phyloP scores from a whole-genome alignment of 768 basidiomycete species.

The Cystobasidium ongulense region DNA sequence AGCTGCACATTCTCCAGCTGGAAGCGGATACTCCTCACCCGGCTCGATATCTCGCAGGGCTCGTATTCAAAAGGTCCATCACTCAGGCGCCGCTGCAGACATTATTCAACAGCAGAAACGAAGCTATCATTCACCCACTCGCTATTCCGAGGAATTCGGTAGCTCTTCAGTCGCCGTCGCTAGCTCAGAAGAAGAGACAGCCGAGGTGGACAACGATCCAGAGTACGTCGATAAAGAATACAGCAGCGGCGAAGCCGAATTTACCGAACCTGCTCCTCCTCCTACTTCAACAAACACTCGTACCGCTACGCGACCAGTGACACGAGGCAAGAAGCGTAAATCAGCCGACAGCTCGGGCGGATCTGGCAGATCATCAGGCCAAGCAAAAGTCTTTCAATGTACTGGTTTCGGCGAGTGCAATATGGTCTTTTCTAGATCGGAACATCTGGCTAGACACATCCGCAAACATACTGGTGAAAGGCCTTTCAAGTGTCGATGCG shows the following conservation, averaged over 20 bases:
- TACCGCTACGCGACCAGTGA: not conserved
- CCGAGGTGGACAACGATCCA: not conserved
- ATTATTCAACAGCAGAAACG: not conserved
- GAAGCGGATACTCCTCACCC: not conserved
- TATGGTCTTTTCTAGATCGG: conserved; percentile 92
- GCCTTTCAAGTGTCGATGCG: conserved; percentile 91
- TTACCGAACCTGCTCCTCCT: not conserved
- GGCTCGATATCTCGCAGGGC: not conserved
- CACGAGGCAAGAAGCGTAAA: not conserved
- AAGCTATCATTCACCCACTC: not conserved
- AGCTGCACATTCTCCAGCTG: not conserved
- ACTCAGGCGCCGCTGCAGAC: not conserved
- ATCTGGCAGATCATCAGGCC: conserved; percentile 2
- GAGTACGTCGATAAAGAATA: not conserved
- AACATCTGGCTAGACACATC: conserved; percentile 91
- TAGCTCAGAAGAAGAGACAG: not conserved
- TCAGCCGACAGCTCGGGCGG: not conserved
- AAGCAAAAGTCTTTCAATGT: conserved; percentile 61
- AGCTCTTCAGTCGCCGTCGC: not conserved
- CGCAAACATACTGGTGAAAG: conserved; percentile 98
- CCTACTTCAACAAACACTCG: not conserved
- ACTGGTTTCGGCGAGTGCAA: conserved; percentile 88
- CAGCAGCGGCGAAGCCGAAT: not conserved
- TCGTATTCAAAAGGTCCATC: not conserved
- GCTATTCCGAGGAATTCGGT: not conserved